Conservation (phyloP, 164 flowering plant species). For the Liriodendron chinense region DNA sequence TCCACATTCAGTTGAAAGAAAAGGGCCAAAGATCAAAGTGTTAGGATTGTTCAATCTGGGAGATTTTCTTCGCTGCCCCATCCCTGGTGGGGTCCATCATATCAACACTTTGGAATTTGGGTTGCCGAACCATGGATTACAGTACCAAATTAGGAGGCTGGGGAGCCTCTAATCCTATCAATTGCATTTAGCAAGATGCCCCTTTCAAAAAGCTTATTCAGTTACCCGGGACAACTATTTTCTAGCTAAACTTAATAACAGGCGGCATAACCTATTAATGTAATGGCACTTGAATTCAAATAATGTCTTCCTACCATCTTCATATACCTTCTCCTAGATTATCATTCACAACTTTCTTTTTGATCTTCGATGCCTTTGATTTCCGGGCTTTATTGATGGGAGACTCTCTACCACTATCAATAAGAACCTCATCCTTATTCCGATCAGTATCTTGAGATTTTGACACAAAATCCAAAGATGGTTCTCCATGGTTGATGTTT, state of each 20-base stretch:
- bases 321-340: slow-evolving; percentile 21
- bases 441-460: slow-evolving; percentile 12
- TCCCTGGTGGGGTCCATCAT: no score
- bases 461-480: slow-evolving; percentile 11
- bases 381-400: slow-evolving; percentile 16
- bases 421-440: slow-evolving; percentile 22
- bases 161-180: no score
- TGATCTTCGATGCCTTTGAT: slow-evolving; percentile 14
- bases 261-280: background rate
- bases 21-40: no score
- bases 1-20: no score
- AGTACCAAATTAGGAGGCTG: no score
- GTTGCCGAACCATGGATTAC: no score
- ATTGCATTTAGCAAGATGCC: no score
- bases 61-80: no score
- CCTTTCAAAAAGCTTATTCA: no score
- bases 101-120: no score
- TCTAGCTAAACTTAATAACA: background rate
- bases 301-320: background rate
- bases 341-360: slow-evolving; percentile 15
- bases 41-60: no score
- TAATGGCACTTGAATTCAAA: background rate
- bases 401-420: slow-evolving; percentile 25
- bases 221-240: background rate
- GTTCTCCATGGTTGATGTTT: slow-evolving; percentile 18